These are phyloP conservation scores for Leucosporidium scottii DNA, from an alignment of 768 basidiomycete species.

Conservation along the genomic window DNA sequence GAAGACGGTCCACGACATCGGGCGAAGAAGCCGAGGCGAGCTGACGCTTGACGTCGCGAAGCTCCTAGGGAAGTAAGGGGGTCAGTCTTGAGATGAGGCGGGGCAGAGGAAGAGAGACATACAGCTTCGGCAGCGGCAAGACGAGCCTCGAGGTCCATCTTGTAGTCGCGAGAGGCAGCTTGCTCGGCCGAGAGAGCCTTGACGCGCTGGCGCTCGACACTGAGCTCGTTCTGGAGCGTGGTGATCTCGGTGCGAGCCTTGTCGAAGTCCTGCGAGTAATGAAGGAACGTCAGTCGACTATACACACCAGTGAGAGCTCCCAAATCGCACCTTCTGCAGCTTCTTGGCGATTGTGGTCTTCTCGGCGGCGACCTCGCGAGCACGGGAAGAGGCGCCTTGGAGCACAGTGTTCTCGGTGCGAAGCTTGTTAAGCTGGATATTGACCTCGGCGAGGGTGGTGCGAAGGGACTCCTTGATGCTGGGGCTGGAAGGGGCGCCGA, in stretches of 20 bases:
- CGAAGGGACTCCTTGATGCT: constrained; percentile 21
- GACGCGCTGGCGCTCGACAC: constrained; percentile 60
- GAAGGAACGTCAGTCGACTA: constrained; percentile 3
- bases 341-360: constrained; percentile 56
- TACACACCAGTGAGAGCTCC: neutral
- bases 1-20: constrained; percentile 63
- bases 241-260: constrained; percentile 50
- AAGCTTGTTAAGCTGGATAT: constrained; percentile 46
- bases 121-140: constrained; percentile 10
- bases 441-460: constrained; percentile 47
- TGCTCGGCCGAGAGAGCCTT: constrained; percentile 61
- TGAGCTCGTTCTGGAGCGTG: constrained; percentile 65
- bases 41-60: constrained; percentile 6
- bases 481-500: neutral
- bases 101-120: neutral
- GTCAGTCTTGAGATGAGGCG: neutral
- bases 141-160: constrained; percentile 34
- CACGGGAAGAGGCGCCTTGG: constrained; percentile 53
- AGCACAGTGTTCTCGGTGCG: constrained; percentile 65
- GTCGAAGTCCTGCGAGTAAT: constrained; percentile 49
- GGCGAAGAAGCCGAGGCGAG: constrained; percentile 14
- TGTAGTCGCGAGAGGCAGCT: constrained; percentile 56
- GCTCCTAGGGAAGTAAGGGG: constrained; percentile 3
- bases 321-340: constrained; percentile 47
- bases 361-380: constrained; percentile 43